Percentiles rank a stretch among this genome's conserved stretches.
phyloP scores from a whole-genome alignment of 345 rosid species.

The Dipteronia dyeriana region DNA sequence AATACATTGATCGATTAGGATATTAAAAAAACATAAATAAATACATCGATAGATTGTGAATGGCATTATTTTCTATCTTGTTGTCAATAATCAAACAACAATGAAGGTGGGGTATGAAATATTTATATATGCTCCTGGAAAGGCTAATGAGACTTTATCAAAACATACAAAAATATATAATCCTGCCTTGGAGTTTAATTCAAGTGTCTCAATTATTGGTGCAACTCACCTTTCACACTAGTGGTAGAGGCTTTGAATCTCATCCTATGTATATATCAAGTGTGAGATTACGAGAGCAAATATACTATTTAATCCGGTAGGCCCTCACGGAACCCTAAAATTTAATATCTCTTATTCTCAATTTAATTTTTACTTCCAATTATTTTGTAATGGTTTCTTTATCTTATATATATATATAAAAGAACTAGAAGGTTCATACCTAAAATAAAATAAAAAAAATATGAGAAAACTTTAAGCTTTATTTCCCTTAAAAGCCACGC shows the following conservation, averaged over 20 bases:
- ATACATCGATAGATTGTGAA: not conserved
- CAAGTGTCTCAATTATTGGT: not conserved
- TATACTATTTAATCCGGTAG: too few relatives aligned
- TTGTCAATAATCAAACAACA: constrained; percentile 5
- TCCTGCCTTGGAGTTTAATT: not conserved
- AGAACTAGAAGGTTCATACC: not conserved
- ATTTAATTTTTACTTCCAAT: not conserved
- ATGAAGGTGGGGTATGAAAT: constrained; percentile 2
- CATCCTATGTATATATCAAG: too few relatives aligned
- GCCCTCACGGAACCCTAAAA: too few relatives aligned
- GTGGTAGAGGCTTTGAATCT: too few relatives aligned
- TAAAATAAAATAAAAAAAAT: not conserved
- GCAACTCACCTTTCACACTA: too few relatives aligned
- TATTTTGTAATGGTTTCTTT: not conserved
- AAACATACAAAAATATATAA: not conserved
- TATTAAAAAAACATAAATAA: too few relatives aligned
- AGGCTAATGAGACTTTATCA: not conserved
- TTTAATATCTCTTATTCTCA: too few relatives aligned
- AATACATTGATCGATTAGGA: too few relatives aligned
- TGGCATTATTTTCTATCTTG: not conserved
- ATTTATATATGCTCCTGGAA: not conserved
- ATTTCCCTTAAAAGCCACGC: not conserved
- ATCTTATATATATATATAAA: not conserved
- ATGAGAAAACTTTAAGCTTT: not conserved
- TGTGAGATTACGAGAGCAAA: too few relatives aligned